Evolutionary conservation across 257 asterid species (phyloP), one percentile per base, ranked within the genome.

Genomic region (Cruciata laevipes): DNA sequence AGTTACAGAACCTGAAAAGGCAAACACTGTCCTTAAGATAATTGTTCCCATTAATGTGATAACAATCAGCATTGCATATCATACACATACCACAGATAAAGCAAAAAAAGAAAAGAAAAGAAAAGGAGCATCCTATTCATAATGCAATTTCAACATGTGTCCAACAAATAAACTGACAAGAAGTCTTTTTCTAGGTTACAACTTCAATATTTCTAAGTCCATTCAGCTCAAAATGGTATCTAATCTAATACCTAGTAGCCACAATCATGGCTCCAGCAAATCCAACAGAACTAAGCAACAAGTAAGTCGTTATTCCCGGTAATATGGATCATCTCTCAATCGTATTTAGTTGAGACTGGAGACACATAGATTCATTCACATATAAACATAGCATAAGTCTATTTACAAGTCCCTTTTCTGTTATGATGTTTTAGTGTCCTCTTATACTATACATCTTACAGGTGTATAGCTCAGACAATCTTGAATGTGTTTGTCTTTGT

Each of bases 161-260:
- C 27, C 53, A 24, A 33, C 10, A 23, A 51, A 62, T 32, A 18
- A 52, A 63, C 21, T 37, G 17, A 33, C 9, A 35, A 9, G 30
- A 51, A 21, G 33, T 32, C 63, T 58, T 27, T 14, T n/a, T 60
- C 7, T 30, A 8, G 49, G 24, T 44, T 37, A 10, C 67, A 69
- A 20, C 55, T 67, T 11, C 20, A 25, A 30, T 37, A 33, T 10
- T 18, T 17, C 3, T 60, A 27, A 31, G 13, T 65, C 35, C 2
- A 42, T 3, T 23, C 9, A 17, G 52, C 31, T 21, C 67, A 20
- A 17, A 20, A 14, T 13, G 20, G 32, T 24, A 58, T 24, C 63
- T 24, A 24, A 58, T 24, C 37, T 58, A 24, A 58, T 57, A 58
- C 42, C 51, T 63, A 63, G 55, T 71, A 70, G 17, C 20, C 7